Evolutionary conservation across 208 protist species (phyloP), one percentile per base, ranked within the genome.

Genomic region (Wallacemonas collosoma): DNA sequence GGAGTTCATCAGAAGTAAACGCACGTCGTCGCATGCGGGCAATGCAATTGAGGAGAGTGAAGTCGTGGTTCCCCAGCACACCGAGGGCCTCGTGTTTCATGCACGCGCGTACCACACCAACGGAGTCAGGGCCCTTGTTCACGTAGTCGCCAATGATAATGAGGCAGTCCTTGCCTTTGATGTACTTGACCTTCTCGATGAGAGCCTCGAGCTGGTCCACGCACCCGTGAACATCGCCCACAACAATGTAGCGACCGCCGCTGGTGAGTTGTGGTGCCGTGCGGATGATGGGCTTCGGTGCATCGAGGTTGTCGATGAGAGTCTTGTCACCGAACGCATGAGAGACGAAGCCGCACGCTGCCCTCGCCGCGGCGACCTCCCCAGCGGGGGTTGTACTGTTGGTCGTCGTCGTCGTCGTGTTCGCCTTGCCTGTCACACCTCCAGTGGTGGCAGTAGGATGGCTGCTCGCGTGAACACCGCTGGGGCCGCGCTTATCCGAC

Each of bases 181-280:
- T 63, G 72, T 92, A 97, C 38, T 90, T 81, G n/a, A 95, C 86
- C 71, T 93, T 93, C 41, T 88, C 65, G 58, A 97, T 69, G 9
- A 97, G 72, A 9, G 80, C 77, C 71, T 91, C 79, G 44, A 97
- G 82, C 72, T 95, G 85, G 45, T 90, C 81, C 7, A 87, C 75
- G 68, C 94, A 97, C 60, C 93, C 94, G 79, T 98, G 92, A n/a
- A 96, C 77, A 79, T 97, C 94, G 50, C 94, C 92, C 7, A 98
- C 83, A 38, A 97, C 79, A 60, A 97, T 93, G 81, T 92, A 90
- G 40, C 91, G 84, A 17, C 77, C 87, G 15, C 75, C 82, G 3
- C 35, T 47, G 2, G 72, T 50, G 43, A 90, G 80, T 48, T 71
- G 45, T 1, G 87, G 80, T 2, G 84, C 78, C 0, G 84, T 86